Percentiles rank a stretch among this genome's conserved stretches.
These are phyloP conservation scores for Colletotrichum australisinense DNA, from an alignment of 2,329 filamentous ascomycete genomes.

Conservation along the genomic window DNA sequence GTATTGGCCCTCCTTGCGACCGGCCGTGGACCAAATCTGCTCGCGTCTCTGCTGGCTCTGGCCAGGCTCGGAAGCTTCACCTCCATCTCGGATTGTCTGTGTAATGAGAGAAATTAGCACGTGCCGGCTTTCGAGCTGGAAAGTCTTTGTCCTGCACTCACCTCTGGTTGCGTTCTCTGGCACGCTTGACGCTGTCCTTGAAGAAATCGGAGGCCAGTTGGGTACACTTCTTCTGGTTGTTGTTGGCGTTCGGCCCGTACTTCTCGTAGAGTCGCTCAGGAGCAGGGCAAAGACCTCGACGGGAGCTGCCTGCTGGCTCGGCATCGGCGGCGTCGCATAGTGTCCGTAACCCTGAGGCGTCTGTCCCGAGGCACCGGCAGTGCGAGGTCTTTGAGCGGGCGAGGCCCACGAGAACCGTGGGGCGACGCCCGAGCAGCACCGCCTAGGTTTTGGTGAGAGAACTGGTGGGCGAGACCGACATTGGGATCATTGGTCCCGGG, in stretches of 20 bases:
- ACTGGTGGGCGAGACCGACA: slow-evolving; percentile 92
- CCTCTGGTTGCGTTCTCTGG: slow-evolving; percentile 94
- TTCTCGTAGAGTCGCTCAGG: slow-evolving; percentile 91
- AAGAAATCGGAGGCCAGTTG: slow-evolving; percentile 90
- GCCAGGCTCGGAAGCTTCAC: slow-evolving; percentile 83
- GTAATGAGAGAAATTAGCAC: not conserved
- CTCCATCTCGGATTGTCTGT: slow-evolving; percentile 91
- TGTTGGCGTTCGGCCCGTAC: slow-evolving; percentile 72
- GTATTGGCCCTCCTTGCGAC: slow-evolving; percentile 91
- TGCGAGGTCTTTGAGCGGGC: slow-evolving; percentile 82
- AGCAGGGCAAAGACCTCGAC: slow-evolving; percentile 81
- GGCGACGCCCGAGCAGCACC: slow-evolving; percentile 76
- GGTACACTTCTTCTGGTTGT: slow-evolving; percentile 77
- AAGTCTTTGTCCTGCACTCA: slow-evolving; percentile 54
- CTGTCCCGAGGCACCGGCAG: slow-evolving; percentile 77
- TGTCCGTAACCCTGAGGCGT: slow-evolving; percentile 69
- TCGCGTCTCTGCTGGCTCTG: slow-evolving; percentile 82
- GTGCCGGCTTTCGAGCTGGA: not conserved
- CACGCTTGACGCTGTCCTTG: slow-evolving; percentile 97
- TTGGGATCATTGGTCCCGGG: slow-evolving; percentile 82
- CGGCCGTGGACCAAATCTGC: slow-evolving; percentile 85
- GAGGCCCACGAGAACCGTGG: slow-evolving; percentile 76
- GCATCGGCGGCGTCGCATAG: slow-evolving; percentile 78
- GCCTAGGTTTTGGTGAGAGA: slow-evolving; percentile 94
- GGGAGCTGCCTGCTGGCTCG: slow-evolving; percentile 65